Conservation (phyloP, 345 rosid species). For the Nasturtium officinale region DNA sequence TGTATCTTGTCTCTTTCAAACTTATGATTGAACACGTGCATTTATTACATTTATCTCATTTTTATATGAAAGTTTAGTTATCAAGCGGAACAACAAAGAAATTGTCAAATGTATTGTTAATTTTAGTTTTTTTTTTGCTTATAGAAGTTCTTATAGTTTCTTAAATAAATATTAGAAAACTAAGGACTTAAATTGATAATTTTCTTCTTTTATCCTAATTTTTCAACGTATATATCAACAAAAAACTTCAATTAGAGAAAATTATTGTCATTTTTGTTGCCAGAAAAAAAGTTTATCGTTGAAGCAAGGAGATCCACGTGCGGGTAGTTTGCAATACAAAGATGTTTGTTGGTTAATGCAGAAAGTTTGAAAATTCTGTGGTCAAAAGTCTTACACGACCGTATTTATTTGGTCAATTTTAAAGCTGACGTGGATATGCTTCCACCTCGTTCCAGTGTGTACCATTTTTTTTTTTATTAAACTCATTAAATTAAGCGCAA, state of each 20-base stretch:
- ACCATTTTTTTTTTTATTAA: neutral
- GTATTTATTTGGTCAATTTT: conserved; percentile 33
- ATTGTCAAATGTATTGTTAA: neutral
- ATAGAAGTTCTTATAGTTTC: neutral
- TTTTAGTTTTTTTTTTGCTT: too few relatives aligned
- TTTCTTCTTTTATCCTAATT: neutral
- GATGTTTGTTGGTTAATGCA: neutral
- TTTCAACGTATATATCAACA: neutral
- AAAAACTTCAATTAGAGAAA: neutral
- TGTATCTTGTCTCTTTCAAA: conserved; percentile 35
- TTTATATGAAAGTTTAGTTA: neutral
- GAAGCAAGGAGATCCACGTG: conserved; percentile 23
- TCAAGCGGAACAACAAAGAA: conserved; percentile 1
- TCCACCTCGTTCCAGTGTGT: neutral
- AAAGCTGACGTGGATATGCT: conserved; percentile 31
- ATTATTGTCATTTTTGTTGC: neutral
- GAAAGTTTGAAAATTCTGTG: conserved; percentile 16
- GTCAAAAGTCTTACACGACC: conserved; percentile 40
- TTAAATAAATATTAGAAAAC: neutral
- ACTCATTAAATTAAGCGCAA: neutral
- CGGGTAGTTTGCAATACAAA: conserved; percentile 5
- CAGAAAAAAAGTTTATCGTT: neutral
- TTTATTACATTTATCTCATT: conserved; percentile 9
- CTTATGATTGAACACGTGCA: conserved; percentile 36
- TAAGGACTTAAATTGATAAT: neutral